Evolutionary conservation across 2,329 filamentous ascomycete genomes (phyloP), one percentile per base, ranked within the genome.

Genomic region (Cladosporium cucumerinum): DNA sequence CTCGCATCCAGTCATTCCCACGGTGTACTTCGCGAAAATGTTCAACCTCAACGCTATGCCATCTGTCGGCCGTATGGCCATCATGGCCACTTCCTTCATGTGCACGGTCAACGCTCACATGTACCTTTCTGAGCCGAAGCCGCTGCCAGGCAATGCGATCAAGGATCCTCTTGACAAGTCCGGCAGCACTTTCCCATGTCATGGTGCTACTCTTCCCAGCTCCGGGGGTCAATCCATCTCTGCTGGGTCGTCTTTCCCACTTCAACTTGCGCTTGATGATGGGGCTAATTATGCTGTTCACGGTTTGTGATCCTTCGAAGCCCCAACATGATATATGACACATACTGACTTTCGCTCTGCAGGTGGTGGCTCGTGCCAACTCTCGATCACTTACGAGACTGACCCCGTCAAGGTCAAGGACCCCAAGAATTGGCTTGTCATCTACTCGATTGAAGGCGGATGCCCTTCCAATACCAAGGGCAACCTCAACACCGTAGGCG

Each of bases 351-450:
- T n/a, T n/a, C n/a, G n/a, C n/a, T n/a, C n/a, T n/a, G n/a, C n/a
- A n/a, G n/a, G n/a, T 21, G 95, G 95, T 62, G 95, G 95, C 0
- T 96, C 92, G 0, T 98, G 95, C 80, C 95, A 99, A 72, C 80
- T 98, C 65, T 90, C 89, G 10, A 81, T 99, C 71, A 95, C 93
- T 0, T 92, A 90, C 21, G 94, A 34, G 12, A 34, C 32, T 34
- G 32, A 97, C 70, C 43, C 49, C 7, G 79, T 83, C 14, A 85
- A 85, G 69, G 77, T 74, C 10, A 76, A 77, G 60, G 58, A 77
- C 3, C 71, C 85, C 69, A 89, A 86, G 0, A 83, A 85, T 25
- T 99, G 90, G 88, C 93, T 93, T 76, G 94, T 97, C 67, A 93
- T 99, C 76, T 87, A 95, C 74, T 94, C 90, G 0, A 91, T 93